A percentile compares a stretch with the other conserved stretches of the same genome.
These are phyloP conservation scores for Phytomonas serpens DNA, from an alignment of 208 protist species.

Conservation along the genomic window DNA sequence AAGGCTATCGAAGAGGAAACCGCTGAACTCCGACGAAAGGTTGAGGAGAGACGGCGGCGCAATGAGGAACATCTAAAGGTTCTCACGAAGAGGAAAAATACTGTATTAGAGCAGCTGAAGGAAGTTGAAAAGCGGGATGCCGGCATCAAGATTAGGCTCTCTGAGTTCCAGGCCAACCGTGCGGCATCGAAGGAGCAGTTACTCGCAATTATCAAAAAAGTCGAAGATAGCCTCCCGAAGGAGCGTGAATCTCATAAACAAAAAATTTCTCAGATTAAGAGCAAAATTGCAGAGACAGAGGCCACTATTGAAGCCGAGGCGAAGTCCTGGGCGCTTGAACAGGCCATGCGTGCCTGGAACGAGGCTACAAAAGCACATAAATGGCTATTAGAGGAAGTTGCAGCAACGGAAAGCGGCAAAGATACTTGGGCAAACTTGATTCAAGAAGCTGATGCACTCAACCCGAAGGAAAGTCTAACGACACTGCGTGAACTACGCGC, in stretches of 20 bases:
- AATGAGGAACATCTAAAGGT: slow-evolving; percentile 63
- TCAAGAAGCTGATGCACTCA: slow-evolving; percentile 43
- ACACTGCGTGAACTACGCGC: slow-evolving; percentile 37
- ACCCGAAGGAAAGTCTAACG: slow-evolving; percentile 35
- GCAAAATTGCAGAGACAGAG: slow-evolving; percentile 32
- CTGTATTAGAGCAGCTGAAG: slow-evolving; percentile 24
- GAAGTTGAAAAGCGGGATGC: slow-evolving; percentile 51
- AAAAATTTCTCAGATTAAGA: slow-evolving; percentile 30
- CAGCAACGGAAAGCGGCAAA: slow-evolving; percentile 46
- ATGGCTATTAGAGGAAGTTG: slow-evolving; percentile 44
- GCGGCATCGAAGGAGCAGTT: slow-evolving; percentile 51
- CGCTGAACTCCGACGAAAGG: slow-evolving; percentile 47
- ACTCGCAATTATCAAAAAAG: slow-evolving; percentile 28
- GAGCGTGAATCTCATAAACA: slow-evolving; percentile 42
- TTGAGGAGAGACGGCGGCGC: slow-evolving; percentile 51
- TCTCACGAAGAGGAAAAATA: slow-evolving; percentile 40
- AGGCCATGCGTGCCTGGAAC: slow-evolving; percentile 59
- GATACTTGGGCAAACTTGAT: slow-evolving; percentile 59
- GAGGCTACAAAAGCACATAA: slow-evolving; percentile 50
- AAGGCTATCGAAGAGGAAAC: slow-evolving; percentile 49
- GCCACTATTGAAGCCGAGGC: slow-evolving; percentile 51
- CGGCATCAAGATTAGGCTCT: slow-evolving; percentile 29
- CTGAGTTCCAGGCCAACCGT: slow-evolving; percentile 31
- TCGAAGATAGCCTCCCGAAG: slow-evolving; percentile 32
- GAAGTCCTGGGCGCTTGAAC: slow-evolving; percentile 71